Conservation (phyloP, 257 asterid genomes). For the Salvia rosmarinus region DNA sequence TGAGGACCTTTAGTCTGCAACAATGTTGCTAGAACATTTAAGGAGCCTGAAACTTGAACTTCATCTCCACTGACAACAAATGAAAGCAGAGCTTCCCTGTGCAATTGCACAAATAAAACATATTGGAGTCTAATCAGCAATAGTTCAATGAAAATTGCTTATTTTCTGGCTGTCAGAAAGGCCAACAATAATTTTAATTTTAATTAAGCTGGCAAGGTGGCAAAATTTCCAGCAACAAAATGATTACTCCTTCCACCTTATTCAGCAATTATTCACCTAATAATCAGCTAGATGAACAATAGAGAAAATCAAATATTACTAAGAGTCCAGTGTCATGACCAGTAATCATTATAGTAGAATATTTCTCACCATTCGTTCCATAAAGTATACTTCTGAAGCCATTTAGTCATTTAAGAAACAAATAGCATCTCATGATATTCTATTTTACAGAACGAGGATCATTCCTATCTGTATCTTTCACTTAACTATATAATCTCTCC, state of each 20-base stretch:
- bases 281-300: conserved; percentile 8
- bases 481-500: not conserved
- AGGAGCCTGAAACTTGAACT: conserved; percentile 86
- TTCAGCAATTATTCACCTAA: conserved; percentile 9
- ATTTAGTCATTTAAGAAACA: conserved; percentile 21
- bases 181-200: not conserved
- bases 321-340: conserved; percentile 2
- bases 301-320: conserved; percentile 24
- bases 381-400: conserved; percentile 6
- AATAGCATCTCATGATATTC: conserved; percentile 20
- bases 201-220: not conserved
- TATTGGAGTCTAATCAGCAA: conserved; percentile 18
- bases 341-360: conserved; percentile 18
- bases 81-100: conserved; percentile 92
- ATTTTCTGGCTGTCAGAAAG: conserved; percentile 27
- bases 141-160: conserved; percentile 21
- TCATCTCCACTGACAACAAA: conserved; percentile 78
- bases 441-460: conserved; percentile 3
- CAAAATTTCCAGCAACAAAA: not conserved
- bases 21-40: conserved; percentile 80
- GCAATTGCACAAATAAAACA: conserved; percentile 34
- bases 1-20: conserved; percentile 89
- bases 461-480: not conserved
- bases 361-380: not conserved
- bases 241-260: conserved; percentile 3